Evolutionary conservation across 345 rosid genomes (phyloP).

Genomic region (Eucalyptus marginata): DNA sequence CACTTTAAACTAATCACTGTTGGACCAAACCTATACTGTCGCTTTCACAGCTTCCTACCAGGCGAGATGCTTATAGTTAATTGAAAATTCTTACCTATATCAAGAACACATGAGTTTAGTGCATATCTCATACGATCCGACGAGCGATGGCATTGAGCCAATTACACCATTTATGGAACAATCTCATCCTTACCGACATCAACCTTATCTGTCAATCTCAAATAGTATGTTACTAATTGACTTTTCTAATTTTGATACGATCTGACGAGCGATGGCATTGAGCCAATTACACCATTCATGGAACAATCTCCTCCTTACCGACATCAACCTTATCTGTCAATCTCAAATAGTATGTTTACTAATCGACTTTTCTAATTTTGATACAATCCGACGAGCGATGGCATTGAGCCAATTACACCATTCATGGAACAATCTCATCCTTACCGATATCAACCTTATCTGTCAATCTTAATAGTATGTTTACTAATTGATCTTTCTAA

Average conservation of each 20-base stretch:
- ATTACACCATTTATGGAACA: neutral
- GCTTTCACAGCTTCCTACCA: neutral
- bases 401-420: no score
- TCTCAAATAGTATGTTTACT: no score
- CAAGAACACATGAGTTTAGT: neutral
- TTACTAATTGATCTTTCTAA: no score
- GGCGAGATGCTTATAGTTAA: neutral
- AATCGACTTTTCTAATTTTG: no score
- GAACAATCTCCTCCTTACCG: no score
- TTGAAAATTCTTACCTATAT: neutral
- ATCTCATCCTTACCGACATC: neutral
- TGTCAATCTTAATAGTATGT: no score
- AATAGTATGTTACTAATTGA: neutral
- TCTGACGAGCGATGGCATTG: no score
- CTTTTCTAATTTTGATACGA: neutral
- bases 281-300: no score
- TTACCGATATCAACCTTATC: no score
- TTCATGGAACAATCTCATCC: no score
- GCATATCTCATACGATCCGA: neutral
- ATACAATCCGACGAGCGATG: no score
- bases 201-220: neutral
- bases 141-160: neutral
- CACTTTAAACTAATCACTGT: neutral
- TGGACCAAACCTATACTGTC: neutral
- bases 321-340: no score